Percentiles rank a stretch among this genome's conserved stretches.
phyloP scores from a whole-genome alignment of 805 yeast species.

The Saturnispora hagleri region DNA sequence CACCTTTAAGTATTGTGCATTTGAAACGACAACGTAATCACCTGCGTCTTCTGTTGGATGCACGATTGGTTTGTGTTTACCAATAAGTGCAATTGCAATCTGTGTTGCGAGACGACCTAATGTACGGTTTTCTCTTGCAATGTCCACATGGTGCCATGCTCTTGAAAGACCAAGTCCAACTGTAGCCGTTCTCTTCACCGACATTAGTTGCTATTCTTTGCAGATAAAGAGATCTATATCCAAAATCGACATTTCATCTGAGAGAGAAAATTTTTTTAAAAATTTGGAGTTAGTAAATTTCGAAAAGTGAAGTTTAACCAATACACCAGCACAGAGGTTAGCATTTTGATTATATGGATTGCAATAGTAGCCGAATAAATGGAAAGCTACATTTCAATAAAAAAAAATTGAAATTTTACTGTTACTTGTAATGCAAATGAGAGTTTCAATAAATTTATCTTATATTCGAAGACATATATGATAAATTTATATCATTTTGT shows the following conservation, averaged over 20 bases:
- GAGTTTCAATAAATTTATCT: too few species aligned
- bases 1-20: conserved; percentile 71
- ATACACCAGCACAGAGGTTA: background rate
- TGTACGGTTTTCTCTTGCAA: conserved; percentile 74
- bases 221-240: background rate
- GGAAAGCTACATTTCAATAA: too few species aligned
- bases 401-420: too few species aligned
- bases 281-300: background rate
- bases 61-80: conserved; percentile 93
- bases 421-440: too few species aligned
- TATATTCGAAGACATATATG: too few species aligned
- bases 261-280: background rate
- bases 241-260: background rate
- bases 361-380: too few species aligned
- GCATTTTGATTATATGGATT: too few species aligned
- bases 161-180: conserved; percentile 50
- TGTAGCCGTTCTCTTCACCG: conserved; percentile 36
- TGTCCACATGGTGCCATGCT: conserved; percentile 93
- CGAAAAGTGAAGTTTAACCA: background rate
- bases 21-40: conserved; percentile 94
- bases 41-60: conserved; percentile 81
- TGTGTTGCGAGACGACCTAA: conserved; percentile 87
- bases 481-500: background rate
- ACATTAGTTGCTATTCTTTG: conserved; percentile 25
- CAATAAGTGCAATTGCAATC: conserved; percentile 81